Evolutionary conservation across 2,329 filamentous ascomycete species (phyloP).

Genomic region (Tolypocladium guangdongense): DNA sequence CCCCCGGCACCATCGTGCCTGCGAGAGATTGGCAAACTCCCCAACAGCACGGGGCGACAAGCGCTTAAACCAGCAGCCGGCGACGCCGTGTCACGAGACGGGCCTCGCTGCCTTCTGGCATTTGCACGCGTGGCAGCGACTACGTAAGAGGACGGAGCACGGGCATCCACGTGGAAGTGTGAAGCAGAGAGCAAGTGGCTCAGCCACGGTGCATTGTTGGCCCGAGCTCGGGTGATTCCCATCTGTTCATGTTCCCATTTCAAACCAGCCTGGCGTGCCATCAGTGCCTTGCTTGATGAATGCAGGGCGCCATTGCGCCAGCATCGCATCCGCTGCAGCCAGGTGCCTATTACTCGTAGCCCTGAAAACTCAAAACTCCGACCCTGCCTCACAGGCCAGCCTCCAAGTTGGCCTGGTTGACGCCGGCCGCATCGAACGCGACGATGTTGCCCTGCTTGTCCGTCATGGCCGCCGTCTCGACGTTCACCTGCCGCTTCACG

Average conservation of each 20-base stretch:
- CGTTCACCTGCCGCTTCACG: conserved; percentile 10
- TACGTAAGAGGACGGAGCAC: background rate
- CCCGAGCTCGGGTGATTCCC: background rate
- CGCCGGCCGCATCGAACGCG: conserved; percentile 29
- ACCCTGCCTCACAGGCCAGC: conserved; percentile 21
- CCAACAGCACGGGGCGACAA: background rate
- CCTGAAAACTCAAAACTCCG: no score
- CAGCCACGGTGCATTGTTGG: background rate
- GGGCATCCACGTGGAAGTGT: background rate
- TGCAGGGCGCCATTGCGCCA: background rate
- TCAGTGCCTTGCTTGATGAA: background rate
- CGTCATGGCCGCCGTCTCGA: conserved; percentile 33
- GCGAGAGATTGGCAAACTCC: background rate
- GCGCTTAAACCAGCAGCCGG: background rate
- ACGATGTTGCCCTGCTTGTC: conserved; percentile 32
- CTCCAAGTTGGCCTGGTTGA: conserved; percentile 28
- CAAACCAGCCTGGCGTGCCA: background rate
- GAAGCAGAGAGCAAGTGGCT: background rate
- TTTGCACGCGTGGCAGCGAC: background rate
- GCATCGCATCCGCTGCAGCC: background rate
- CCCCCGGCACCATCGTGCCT: background rate
- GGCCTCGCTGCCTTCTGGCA: background rate
- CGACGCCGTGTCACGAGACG: background rate
- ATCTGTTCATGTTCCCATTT: background rate
- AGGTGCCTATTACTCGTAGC: background rate